These are phyloP conservation scores for Eleusine indica DNA, from an alignment of 176 grass and related monocot genomes.

Conservation along the genomic window DNA sequence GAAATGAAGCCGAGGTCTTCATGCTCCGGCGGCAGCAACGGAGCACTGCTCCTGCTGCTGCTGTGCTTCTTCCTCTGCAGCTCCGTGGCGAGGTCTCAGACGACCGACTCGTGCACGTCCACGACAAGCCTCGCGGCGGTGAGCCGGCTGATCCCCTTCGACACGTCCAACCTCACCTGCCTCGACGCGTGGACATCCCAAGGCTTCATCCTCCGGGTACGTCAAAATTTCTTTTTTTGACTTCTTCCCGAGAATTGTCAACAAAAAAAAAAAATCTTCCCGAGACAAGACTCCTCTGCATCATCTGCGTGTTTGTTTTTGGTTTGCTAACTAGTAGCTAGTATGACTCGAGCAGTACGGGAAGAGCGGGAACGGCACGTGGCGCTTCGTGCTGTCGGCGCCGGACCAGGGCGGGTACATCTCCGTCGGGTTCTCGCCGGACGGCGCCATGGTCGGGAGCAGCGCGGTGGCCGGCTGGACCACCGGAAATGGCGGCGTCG, in stretches of 20 bases:
- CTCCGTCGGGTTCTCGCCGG: slow-evolving; percentile 65
- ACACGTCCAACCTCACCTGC: slow-evolving; percentile 64
- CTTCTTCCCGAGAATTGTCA: too few species aligned
- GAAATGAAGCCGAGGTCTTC: slow-evolving; percentile 34
- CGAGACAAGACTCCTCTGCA: neutral
- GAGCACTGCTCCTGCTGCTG: neutral
- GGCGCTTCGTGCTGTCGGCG: slow-evolving; percentile 72
- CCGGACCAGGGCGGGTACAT: slow-evolving; percentile 59
- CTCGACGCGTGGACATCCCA: slow-evolving; percentile 52
- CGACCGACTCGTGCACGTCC: slow-evolving; percentile 50
- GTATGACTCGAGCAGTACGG: slow-evolving; percentile 41
- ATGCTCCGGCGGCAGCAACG: neutral
- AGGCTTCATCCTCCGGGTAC: slow-evolving; percentile 66
- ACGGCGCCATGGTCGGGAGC: slow-evolving; percentile 61
- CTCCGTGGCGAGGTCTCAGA: slow-evolving; percentile 20
- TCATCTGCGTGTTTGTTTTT: neutral
- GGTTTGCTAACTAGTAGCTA: neutral
- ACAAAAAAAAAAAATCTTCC: neutral
- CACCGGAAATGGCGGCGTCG: slow-evolving; percentile 27
- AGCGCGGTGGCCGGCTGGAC: slow-evolving; percentile 70
- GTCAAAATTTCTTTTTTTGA: neutral
- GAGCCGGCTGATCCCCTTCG: slow-evolving; percentile 57
- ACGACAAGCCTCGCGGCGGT: slow-evolving; percentile 26
- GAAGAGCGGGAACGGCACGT: slow-evolving; percentile 42
- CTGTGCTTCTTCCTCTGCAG: neutral